These are phyloP conservation scores for Niebla homalea DNA, from an alignment of 495 filamentous ascomycete species.

Conservation along the genomic window DNA sequence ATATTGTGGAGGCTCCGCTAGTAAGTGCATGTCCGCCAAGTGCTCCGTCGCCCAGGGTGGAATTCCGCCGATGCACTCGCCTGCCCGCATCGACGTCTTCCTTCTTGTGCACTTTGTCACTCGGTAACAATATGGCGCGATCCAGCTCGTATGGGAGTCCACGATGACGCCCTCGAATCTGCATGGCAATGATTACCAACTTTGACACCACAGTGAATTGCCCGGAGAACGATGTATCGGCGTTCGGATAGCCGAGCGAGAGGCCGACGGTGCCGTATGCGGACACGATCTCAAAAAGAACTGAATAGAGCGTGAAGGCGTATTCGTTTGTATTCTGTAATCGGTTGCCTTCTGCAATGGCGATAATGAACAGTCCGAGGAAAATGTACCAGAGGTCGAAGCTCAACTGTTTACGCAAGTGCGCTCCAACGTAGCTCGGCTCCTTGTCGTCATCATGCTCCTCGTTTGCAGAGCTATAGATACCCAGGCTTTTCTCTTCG, in stretches of 20 bases:
- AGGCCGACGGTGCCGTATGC: conserved; percentile 94
- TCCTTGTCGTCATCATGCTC: conserved; percentile 42
- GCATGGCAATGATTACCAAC: conserved; percentile 85
- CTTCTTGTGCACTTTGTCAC: conserved; percentile 57
- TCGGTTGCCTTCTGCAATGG: conserved; percentile 62
- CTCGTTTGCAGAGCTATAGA: conserved; percentile 43
- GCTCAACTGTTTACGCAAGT: conserved; percentile 77
- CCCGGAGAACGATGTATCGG: conserved; percentile 65
- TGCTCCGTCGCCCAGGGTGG: conserved; percentile 34
- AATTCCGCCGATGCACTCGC: conserved; percentile 36
- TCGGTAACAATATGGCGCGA: conserved; percentile 73
- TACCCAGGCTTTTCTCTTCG: conserved; percentile 82
- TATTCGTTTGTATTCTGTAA: conserved; percentile 43
- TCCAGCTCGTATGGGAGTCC: conserved; percentile 87
- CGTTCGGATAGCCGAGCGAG: conserved; percentile 61
- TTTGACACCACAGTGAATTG: conserved; percentile 75
- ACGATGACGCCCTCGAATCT: conserved; percentile 82
- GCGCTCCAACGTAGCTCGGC: conserved; percentile 71
- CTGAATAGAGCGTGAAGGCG: conserved; percentile 62
- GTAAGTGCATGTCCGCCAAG: conserved; percentile 4
- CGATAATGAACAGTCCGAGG: conserved; percentile 73
- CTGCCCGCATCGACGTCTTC: conserved; percentile 49
- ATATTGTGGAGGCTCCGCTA: conserved; percentile 5
- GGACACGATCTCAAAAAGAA: conserved; percentile 82
- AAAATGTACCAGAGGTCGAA: conserved; percentile 96